Conservation (phyloP, 139 green algal genomes). For the Chlorella sp. region DNA sequence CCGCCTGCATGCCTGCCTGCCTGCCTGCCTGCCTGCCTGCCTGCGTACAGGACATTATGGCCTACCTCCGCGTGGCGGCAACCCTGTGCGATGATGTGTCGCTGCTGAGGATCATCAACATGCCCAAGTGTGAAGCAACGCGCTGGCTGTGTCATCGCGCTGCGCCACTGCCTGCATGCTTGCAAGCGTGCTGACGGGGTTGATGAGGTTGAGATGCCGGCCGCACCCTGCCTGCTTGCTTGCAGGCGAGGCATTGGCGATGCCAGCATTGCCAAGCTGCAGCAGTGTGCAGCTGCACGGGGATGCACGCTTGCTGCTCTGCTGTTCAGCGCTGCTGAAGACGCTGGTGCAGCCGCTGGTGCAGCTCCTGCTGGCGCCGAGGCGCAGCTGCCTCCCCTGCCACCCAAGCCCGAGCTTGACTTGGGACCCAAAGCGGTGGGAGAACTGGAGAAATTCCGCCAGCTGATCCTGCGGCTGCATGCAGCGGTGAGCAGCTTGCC, state of each 20-base stretch:
- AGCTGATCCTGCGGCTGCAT: slow-evolving; percentile 14
- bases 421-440: neutral
- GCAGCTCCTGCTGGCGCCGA: too few relatives aligned
- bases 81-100: neutral
- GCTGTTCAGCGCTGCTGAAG: neutral
- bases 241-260: slow-evolving; percentile 30
- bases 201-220: too few relatives aligned
- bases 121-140: too few relatives aligned
- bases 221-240: neutral
- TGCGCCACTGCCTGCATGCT: too few relatives aligned
- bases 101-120: too few relatives aligned
- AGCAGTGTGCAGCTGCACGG: neutral
- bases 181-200: too few relatives aligned
- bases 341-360: neutral
- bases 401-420: slow-evolving; percentile 24
- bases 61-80: slow-evolving; percentile 57
- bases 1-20: neutral
- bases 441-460: slow-evolving; percentile 22
- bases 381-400: slow-evolving; percentile 14
- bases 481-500: neutral
- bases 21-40: neutral
- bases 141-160: too few relatives aligned
- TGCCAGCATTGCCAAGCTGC: slow-evolving; percentile 5
- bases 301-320: neutral
- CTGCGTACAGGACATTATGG: slow-evolving; percentile 50